Evolutionary conservation across 768 basidiomycete species (phyloP), one percentile per base, ranked within the genome.

Genomic region (Guyanaporus albipodus): DNA sequence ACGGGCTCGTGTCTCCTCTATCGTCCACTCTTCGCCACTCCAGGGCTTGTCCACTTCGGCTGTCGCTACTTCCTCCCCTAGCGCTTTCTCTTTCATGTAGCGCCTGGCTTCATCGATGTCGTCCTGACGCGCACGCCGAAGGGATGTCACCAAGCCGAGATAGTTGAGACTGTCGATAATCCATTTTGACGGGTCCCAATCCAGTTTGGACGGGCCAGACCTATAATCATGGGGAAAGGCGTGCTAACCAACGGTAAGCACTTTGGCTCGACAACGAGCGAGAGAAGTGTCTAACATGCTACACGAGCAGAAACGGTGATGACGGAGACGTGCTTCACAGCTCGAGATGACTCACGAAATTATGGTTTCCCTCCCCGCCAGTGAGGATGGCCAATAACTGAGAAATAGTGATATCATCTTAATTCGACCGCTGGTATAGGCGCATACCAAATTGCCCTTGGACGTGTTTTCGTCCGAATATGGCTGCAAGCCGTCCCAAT

Each of bases 131-230:
- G 50, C 50, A 4, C 32, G 41, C 17, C 50, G 41, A 33, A 52
- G 8, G 32, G 48, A 38, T 4, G 36, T 51, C 15, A 52, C 50
- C 8, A 52, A 6, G 24, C 50, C 50, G 27, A 52, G 19, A 10
- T 22, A 24, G 37, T 31, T 41, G 18, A 51, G 49, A 15, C 29
- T 31, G 15, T 51, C 36, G 21, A 44, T 51, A 27, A 51, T 39
- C 50, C 50, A 51, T 31, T 51, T 52, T n/a, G 50, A 51, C 17
- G 50, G 49, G 22, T 52, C 50, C 50, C 50, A 52, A 19, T 52
- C 49, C 17, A 52, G 23, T 24, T 27, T 44, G 22, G 41, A 52
- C 18, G 50, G 50, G 9, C 50, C 41, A 19, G 50, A 51, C 18
- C 50, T 38, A 22, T 52, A 52, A 29, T 52, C 50, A 26, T 52